Evolutionary conservation across 208 protist species (phyloP).

Genomic region (Trypanosoma caninum): DNA sequence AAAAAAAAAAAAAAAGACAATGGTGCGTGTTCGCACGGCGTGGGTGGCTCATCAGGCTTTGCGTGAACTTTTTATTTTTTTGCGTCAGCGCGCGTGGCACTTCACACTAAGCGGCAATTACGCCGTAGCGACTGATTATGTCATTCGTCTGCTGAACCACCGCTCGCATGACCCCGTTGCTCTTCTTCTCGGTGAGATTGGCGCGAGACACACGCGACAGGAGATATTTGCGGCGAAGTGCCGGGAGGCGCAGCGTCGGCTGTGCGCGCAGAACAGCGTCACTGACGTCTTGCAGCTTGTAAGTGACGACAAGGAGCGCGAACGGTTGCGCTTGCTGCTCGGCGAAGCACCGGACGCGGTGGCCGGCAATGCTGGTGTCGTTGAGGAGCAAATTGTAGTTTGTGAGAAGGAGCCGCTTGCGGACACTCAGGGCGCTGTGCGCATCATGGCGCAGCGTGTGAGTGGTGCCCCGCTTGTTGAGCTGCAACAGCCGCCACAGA

Average conservation of each 20-base stretch:
- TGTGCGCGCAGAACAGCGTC: conserved; percentile 40
- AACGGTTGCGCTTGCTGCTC: neutral
- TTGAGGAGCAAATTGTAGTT: conserved; percentile 31
- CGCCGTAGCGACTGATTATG: conserved; percentile 78
- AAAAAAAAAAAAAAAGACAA: neutral
- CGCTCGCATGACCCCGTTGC: conserved; percentile 48
- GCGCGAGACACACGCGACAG: conserved; percentile 44
- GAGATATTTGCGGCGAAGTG: conserved; percentile 54
- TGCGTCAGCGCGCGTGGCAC: conserved; percentile 64
- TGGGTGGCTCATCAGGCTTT: conserved; percentile 36
- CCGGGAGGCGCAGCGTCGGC: conserved; percentile 33
- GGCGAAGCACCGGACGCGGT: neutral
- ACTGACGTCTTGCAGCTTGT: conserved; percentile 14
- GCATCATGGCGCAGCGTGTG: conserved; percentile 16
- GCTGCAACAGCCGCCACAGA: conserved; percentile 55
- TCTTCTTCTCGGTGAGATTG: conserved; percentile 61
- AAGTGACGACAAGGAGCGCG: neutral
- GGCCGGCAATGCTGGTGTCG: neutral
- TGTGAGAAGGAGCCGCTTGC: conserved; percentile 24
- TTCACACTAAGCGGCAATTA: conserved; percentile 53
- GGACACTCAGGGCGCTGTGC: conserved; percentile 25
- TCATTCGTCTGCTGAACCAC: conserved; percentile 71
- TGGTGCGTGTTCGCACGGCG: conserved; percentile 42
- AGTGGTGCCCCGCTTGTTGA: conserved; percentile 30
- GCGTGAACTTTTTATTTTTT: conserved; percentile 52